Base-by-base conservation (phyloP, 352 stramenopile species). In the Pythium angustatum region DNA sequence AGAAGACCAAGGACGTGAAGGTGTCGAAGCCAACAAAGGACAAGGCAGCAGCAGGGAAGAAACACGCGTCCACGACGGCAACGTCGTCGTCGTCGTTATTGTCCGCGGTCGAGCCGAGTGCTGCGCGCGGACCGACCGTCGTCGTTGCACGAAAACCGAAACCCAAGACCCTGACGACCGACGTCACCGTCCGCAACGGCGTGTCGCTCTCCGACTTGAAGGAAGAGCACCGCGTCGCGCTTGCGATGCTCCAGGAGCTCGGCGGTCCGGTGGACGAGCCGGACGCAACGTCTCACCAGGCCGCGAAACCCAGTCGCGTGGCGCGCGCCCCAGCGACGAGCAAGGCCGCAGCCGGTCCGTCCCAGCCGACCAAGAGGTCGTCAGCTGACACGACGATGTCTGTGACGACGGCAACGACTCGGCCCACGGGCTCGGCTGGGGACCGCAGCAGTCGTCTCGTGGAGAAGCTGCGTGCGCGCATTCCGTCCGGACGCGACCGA, bases 191-290 rank as follows among this genome's bases (percentile, higher is more conserved):
- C 21, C 68, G 66, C 38, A 83, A 67, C 21, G 79, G 82, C 10
- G 69, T 89, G 17, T 93, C 86, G 14, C 71, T 94, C 24, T 79
- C 82, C 4, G 82, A 89, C 58, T 58, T 94, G 1, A 90, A 88
- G 57, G 72, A 88, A 19, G 86, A 94, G 27, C 86, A 94, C 60
- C 81, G 76, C 3, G 81, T 80, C 24, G 86, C 86, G 22, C 68
- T 93, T 21, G 74, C 85, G 38, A 76, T 94, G 66, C 75, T 94
- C 1, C 71, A 87, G 27, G 83, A 92, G 58, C 77, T 94, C 0
- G 86, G 84, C 3, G 86, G 81, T 1, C 79, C 83, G 8, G 17
- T 85, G n/a, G 56, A 73, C 24, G 53, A 70, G 5, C 33, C 36
- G 19, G 22, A 56, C 8, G 58, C 75, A n/a, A 21, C 53, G 22